Conservation (phyloP, 2,329 filamentous ascomycete genomes). For the Stachybotrys chlorohalonatus region DNA sequence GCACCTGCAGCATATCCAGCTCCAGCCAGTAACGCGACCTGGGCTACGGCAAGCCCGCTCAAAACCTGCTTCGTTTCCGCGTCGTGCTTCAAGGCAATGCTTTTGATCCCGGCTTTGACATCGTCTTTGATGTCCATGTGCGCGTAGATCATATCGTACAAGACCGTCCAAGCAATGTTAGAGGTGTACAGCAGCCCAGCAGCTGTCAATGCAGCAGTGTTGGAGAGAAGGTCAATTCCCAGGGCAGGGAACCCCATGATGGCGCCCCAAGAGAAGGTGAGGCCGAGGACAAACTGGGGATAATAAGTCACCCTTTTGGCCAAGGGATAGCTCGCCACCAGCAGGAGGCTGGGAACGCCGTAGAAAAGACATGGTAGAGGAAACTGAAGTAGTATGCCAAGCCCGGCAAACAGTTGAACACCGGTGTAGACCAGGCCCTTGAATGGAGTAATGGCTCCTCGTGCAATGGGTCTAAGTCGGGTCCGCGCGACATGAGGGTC, state of each 20-base stretch:
- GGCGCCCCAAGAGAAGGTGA: constrained; percentile 85
- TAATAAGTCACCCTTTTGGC: constrained; percentile 84
- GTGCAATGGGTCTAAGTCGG: constrained; percentile 69
- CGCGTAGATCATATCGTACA: constrained; percentile 91
- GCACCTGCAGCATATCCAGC: constrained; percentile 61
- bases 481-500: constrained; percentile 74
- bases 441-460: constrained; percentile 64
- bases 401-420: constrained; percentile 61
- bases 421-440: constrained; percentile 68
- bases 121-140: constrained; percentile 89
- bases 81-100: constrained; percentile 73
- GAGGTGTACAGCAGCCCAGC: constrained; percentile 65
- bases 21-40: constrained; percentile 60
- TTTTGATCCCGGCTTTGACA: constrained; percentile 78
- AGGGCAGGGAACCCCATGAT: constrained; percentile 82
- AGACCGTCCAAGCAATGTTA: constrained; percentile 76
- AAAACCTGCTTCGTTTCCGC: constrained; percentile 69
- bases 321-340: constrained; percentile 71
- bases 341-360: constrained; percentile 62
- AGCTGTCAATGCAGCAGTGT: constrained; percentile 52
- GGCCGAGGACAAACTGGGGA: constrained; percentile 71
- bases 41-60: constrained; percentile 57
- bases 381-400: constrained; percentile 69
- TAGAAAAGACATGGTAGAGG: constrained; percentile 67
- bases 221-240: constrained; percentile 63